These are phyloP conservation scores for Aureobasidium lini DNA, from an alignment of 2,329 filamentous ascomycete species.

Conservation along the genomic window DNA sequence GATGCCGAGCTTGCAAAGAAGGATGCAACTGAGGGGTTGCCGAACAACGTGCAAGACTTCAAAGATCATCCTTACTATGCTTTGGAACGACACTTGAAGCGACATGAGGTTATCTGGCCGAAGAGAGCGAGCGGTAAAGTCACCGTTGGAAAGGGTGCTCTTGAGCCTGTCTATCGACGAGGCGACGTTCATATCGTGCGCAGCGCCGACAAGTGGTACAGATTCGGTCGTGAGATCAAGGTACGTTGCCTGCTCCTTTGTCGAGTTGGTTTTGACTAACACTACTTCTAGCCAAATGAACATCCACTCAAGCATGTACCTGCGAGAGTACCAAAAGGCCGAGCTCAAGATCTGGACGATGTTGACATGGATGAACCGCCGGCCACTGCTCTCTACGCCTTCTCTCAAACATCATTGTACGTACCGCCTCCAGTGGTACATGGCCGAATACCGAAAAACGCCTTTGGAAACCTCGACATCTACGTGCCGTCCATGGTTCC, in stretches of 20 bases:
- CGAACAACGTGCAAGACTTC: constrained; percentile 33
- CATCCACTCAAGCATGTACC: constrained; percentile 68
- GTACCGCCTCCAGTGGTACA: constrained; percentile 65
- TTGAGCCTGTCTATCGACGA: constrained; percentile 77
- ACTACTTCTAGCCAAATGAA: constrained; percentile 44
- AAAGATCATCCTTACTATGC: constrained; percentile 47
- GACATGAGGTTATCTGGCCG: constrained; percentile 74
- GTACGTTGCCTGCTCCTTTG: constrained; percentile 24
- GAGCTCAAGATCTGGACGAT: constrained; percentile 26
- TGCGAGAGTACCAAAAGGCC: constrained; percentile 21
- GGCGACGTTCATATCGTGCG: constrained; percentile 70
- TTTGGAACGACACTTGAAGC: constrained; percentile 73
- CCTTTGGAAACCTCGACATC: constrained; percentile 55
- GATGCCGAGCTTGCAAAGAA: constrained; percentile 64
- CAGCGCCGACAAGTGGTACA: constrained; percentile 85
- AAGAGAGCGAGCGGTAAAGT: constrained; percentile 70
- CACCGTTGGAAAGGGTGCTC: constrained; percentile 48
- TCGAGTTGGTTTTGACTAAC: background rate
- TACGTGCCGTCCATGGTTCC: constrained; percentile 60
- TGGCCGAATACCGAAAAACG: constrained; percentile 60
- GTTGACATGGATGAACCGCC: constrained; percentile 39
- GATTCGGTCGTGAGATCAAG: constrained; percentile 72
- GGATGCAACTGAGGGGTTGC: constrained; percentile 61
- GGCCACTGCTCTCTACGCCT: constrained; percentile 53
- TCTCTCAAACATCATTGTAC: constrained; percentile 62